These are phyloP conservation scores for Aristolochia fimbriata DNA, from an alignment of 164 flowering plant species.

Conservation along the genomic window DNA sequence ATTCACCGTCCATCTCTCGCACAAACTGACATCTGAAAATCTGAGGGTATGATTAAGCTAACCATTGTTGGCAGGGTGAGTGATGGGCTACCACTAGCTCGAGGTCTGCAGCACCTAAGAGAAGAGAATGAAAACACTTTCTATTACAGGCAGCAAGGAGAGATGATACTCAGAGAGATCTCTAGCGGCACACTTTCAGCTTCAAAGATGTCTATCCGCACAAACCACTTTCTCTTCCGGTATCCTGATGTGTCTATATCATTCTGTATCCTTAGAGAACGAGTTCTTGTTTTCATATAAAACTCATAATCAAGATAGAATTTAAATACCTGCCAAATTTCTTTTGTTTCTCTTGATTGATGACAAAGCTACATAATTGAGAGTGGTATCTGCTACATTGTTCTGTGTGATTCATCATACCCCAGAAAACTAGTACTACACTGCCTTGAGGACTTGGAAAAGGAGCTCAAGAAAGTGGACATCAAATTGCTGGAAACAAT, in stretches of 20 bases:
- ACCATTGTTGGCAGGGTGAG: conserved; percentile 41
- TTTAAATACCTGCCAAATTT: background rate
- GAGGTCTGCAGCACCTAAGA: conserved; percentile 19
- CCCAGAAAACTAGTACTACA: conserved; percentile 46
- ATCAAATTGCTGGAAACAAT: conserved; percentile 17
- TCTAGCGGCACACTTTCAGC: conserved; percentile 23
- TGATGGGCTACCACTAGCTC: conserved; percentile 43
- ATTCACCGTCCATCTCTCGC: no score
- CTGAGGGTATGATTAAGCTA: conserved; percentile 32
- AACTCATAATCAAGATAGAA: background rate
- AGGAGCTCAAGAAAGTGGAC: conserved; percentile 33
- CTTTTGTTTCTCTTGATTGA: background rate
- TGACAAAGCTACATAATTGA: conserved; percentile 34
- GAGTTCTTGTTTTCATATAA: background rate
- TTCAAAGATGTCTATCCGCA: conserved; percentile 33
- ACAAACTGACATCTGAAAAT: no score
- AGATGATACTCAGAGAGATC: conserved; percentile 36
- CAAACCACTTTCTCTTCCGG: conserved; percentile 34
- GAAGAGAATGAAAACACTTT: conserved; percentile 19
- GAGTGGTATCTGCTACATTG: conserved; percentile 35
- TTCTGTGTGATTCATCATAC: conserved; percentile 37
- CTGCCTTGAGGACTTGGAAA: conserved; percentile 37
- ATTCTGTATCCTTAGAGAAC: background rate
- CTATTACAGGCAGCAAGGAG: conserved; percentile 41
- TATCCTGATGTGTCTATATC: conserved; percentile 19